These are phyloP conservation scores for Dactylellina leptospora DNA, from an alignment of 2,329 filamentous ascomycete genomes.

Conservation along the genomic window DNA sequence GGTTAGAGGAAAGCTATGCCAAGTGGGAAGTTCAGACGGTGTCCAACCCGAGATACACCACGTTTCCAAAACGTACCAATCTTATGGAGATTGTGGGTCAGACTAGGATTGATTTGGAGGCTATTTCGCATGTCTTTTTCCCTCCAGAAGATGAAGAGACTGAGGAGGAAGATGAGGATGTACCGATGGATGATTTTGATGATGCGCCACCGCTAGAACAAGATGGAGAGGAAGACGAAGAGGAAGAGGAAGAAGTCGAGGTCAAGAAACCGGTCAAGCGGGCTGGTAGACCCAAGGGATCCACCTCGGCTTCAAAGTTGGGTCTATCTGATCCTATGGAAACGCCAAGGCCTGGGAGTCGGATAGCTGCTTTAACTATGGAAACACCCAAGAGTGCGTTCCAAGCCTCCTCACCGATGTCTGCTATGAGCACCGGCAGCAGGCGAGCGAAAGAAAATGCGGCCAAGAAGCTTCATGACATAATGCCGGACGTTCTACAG, in stretches of 20 bases:
- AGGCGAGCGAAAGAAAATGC: slow-evolving; percentile 90
- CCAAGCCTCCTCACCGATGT: slow-evolving; percentile 57
- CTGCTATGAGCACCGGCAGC: slow-evolving; percentile 72
- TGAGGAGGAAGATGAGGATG: slow-evolving; percentile 62
- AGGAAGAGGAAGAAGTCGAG: slow-evolving; percentile 13
- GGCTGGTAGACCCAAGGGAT: slow-evolving; percentile 31
- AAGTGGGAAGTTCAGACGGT: slow-evolving; percentile 80
- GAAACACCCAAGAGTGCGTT: slow-evolving; percentile 38
- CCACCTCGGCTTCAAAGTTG: slow-evolving; percentile 17
- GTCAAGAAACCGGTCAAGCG: slow-evolving; percentile 22
- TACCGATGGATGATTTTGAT: slow-evolving; percentile 61
- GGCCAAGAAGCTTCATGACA: slow-evolving; percentile 74
- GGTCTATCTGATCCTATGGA: slow-evolving; percentile 5
- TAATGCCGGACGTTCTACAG: slow-evolving; percentile 83
- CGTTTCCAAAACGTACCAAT: slow-evolving; percentile 89
- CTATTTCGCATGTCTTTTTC: slow-evolving; percentile 73
- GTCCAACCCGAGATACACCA: slow-evolving; percentile 78
- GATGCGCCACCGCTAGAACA: slow-evolving; percentile 54
- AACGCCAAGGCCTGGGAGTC: slow-evolving; percentile 18
- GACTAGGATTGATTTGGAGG: slow-evolving; percentile 78
- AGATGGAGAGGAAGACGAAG: slow-evolving; percentile 10
- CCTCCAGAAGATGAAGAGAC: slow-evolving; percentile 60
- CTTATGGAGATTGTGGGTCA: slow-evolving; percentile 91
- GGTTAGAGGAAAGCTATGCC: slow-evolving; percentile 97
- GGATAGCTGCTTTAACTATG: slow-evolving; percentile 17